Percentiles rank a stretch among this genome's conserved stretches.
phyloP scores from a whole-genome alignment of 805 yeast genomes.

The Monosporozyma yasuniensis region DNA sequence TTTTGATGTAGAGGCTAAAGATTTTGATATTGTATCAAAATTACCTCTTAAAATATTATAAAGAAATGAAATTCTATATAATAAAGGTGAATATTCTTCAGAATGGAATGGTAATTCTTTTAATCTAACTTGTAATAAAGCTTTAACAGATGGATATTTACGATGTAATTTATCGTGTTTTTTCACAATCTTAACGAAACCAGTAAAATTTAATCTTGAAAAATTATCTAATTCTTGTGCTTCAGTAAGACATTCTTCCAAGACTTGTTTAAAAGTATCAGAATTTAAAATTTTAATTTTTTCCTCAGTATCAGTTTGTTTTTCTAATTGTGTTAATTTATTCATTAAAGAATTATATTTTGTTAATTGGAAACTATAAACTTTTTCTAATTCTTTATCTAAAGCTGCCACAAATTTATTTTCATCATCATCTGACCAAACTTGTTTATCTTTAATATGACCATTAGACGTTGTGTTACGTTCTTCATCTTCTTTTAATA shows the following conservation, averaged over 20 bases:
- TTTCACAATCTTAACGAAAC: constrained; percentile 87
- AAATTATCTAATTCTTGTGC: constrained; percentile 86
- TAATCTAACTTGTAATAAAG: constrained; percentile 79
- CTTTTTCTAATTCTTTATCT: constrained; percentile 67
- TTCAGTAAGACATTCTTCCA: constrained; percentile 64
- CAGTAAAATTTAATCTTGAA: constrained; percentile 87
- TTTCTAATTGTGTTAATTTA: constrained; percentile 56
- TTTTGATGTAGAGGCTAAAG: constrained; percentile 33
- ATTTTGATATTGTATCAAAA: constrained; percentile 25
- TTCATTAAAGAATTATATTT: constrained; percentile 63
- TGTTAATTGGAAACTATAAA: constrained; percentile 58
- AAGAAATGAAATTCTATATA: constrained; percentile 71
- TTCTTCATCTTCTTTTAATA: constrained; percentile 47
- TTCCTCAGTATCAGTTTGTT: constrained; percentile 38
- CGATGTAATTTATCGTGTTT: constrained; percentile 91
- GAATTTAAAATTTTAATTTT: constrained; percentile 42
- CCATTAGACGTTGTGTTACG: neutral
- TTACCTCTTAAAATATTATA: constrained; percentile 75
- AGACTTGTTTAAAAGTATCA: constrained; percentile 48
- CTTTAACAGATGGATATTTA: constrained; percentile 73
- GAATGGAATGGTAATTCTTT: constrained; percentile 84
- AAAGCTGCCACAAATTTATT: constrained; percentile 54
- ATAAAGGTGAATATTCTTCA: constrained; percentile 88
- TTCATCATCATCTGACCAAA: constrained; percentile 68
- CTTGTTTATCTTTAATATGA: neutral